Evolutionary conservation across 2,329 filamentous ascomycete genomes (phyloP).

Genomic region (Penicillium sp.): DNA sequence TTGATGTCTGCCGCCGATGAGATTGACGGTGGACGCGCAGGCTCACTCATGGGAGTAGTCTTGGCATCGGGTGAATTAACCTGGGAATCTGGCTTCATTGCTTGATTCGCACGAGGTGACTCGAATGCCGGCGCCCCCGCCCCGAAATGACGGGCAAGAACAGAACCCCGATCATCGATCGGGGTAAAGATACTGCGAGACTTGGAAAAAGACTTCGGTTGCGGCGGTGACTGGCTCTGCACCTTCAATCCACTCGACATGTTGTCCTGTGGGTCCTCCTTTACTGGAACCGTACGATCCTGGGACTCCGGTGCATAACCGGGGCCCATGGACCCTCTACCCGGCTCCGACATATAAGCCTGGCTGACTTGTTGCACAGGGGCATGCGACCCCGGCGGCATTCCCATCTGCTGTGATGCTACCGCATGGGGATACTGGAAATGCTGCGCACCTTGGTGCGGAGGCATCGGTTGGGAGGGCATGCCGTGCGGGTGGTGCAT

Average conservation of each 20-base stretch:
- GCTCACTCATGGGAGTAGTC: conserved; percentile 57
- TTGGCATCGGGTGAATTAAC: conserved; percentile 52
- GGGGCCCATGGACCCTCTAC: conserved; percentile 68
- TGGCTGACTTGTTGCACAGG: conserved; percentile 56
- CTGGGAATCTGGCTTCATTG: conserved; percentile 33
- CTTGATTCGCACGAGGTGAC: conserved; percentile 42
- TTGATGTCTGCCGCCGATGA: conserved; percentile 66
- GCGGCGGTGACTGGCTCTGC: conserved; percentile 44
- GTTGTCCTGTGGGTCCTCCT: conserved; percentile 54
- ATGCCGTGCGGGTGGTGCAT: conserved; percentile 22
- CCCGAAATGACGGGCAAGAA: conserved; percentile 77
- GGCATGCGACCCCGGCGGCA: conserved; percentile 38
- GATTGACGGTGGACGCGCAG: conserved; percentile 49
- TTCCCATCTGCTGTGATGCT: conserved; percentile 26
- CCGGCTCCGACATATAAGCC: conserved; percentile 70
- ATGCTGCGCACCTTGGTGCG: conserved; percentile 42
- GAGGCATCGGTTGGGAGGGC: conserved; percentile 27
- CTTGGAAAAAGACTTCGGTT: conserved; percentile 64
- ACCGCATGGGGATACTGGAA: conserved; percentile 39
- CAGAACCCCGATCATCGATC: conserved; percentile 86
- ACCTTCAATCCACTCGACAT: conserved; percentile 41
- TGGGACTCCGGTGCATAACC: conserved; percentile 58
- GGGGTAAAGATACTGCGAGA: conserved; percentile 95
- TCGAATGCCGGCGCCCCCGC: conserved; percentile 57
- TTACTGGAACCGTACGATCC: conserved; percentile 57